These are phyloP conservation scores for Mycosphaerella arachidis DNA, from an alignment of 2,329 filamentous ascomycete genomes.

Conservation along the genomic window DNA sequence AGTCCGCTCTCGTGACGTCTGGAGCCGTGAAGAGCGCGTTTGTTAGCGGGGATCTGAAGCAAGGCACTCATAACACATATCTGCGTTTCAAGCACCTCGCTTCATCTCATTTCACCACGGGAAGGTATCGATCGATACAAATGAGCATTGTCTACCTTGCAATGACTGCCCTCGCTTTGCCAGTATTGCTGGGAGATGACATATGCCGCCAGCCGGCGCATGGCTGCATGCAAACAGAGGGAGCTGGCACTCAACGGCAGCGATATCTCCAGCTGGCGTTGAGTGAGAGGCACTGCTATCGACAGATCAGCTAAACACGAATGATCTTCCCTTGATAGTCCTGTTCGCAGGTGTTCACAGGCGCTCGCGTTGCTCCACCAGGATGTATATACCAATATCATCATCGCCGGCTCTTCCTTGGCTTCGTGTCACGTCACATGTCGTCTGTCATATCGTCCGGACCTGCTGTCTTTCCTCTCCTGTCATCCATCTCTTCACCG, in stretches of 20 bases:
- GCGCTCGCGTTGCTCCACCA: background rate
- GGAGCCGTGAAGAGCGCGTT: background rate
- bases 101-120: background rate
- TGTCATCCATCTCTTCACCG: background rate
- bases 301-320: too few species aligned
- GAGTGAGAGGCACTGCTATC: background rate
- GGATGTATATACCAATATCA: background rate
- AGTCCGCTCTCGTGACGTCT: background rate
- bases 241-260: too few species aligned
- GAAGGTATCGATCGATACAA: too few species aligned
- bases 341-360: slow-evolving; percentile 5
- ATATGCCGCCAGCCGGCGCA: background rate
- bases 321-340: slow-evolving; percentile 8
- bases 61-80: background rate
- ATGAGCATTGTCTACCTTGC: background rate
- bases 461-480: background rate
- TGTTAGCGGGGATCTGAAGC: background rate
- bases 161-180: background rate
- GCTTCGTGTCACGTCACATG: background rate
- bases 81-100: background rate
- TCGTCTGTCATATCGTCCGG: background rate
- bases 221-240: background rate
- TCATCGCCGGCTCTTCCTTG: background rate
- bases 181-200: background rate
- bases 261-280: background rate